phyloP scores from a whole-genome alignment of 306 rosid species.

The Sphenostylis stenocarpa region DNA sequence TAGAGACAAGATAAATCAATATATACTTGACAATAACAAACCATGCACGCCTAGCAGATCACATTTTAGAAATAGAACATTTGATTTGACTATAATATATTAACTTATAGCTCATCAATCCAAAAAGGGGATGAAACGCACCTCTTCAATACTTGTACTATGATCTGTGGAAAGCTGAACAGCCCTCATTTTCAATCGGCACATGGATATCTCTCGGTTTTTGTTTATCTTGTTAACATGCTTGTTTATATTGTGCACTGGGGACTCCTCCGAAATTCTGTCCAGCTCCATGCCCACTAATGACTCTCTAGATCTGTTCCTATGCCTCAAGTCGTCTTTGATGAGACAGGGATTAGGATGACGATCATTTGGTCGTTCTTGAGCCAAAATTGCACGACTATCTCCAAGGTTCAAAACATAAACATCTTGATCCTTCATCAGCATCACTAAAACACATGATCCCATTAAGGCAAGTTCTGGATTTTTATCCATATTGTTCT shows the following conservation, averaged over 20 bases:
- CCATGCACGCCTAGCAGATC: slow-evolving; percentile 2
- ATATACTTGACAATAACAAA: not conserved
- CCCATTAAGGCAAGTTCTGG: slow-evolving; percentile 78
- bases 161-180: slow-evolving; percentile 74
- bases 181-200: slow-evolving; percentile 67
- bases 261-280: slow-evolving; percentile 73
- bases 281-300: slow-evolving; percentile 67
- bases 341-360: slow-evolving; percentile 48
- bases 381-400: slow-evolving; percentile 66
- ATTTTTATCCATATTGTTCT: slow-evolving; percentile 55
- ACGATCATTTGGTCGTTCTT: slow-evolving; percentile 62
- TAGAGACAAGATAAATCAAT: not conserved
- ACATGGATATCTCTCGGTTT: slow-evolving; percentile 56
- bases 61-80: slow-evolving; percentile 12
- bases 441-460: slow-evolving; percentile 70
- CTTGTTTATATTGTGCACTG: slow-evolving; percentile 54
- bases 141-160: slow-evolving; percentile 64
- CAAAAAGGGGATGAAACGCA: slow-evolving; percentile 22
- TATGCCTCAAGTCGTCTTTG: slow-evolving; percentile 57
- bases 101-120: slow-evolving; percentile 8
- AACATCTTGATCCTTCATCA: slow-evolving; percentile 79
- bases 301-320: slow-evolving; percentile 65
- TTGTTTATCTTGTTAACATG: slow-evolving; percentile 55
- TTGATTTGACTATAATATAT: not conserved
- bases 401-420: slow-evolving; percentile 77